Evolutionary conservation across 2,329 filamentous ascomycete genomes (phyloP).

Genomic region (Monosporascus sp.): DNA sequence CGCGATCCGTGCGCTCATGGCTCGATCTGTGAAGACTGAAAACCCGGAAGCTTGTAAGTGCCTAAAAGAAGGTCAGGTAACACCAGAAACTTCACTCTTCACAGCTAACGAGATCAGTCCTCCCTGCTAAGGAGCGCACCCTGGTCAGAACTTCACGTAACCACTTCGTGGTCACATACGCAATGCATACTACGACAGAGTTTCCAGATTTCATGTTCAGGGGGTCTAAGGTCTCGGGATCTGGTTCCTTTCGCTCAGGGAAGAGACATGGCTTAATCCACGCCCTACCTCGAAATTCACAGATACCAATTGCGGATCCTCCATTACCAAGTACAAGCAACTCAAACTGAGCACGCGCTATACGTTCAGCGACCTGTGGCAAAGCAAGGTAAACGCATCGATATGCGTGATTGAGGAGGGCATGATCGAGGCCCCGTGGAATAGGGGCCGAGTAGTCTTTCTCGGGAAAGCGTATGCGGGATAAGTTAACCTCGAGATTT

Average conservation of each 20-base stretch:
- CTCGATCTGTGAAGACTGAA: not conserved
- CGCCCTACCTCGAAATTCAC: slow-evolving; percentile 1
- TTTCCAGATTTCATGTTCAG: too few species aligned
- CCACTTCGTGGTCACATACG: too few species aligned
- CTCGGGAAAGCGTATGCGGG: slow-evolving; percentile 13
- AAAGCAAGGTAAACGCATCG: slow-evolving; percentile 2
- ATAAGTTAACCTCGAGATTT: slow-evolving; percentile 1
- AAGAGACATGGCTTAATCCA: too few species aligned
- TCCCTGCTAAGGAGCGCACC: too few species aligned
- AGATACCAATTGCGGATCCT: slow-evolving; percentile 6
- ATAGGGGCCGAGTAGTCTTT: slow-evolving; percentile 10
- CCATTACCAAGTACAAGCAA: slow-evolving; percentile 8
- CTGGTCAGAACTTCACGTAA: too few species aligned
- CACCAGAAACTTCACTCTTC: too few species aligned
- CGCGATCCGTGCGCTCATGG: not conserved
- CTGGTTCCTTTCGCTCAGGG: too few species aligned
- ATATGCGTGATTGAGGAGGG: slow-evolving; percentile 15
- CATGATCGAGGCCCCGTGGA: slow-evolving; percentile 9
- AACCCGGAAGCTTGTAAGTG: not conserved
- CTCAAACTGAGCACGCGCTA: slow-evolving; percentile 11
- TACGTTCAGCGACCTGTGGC: slow-evolving; percentile 16
- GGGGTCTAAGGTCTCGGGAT: too few species aligned
- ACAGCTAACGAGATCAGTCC: too few species aligned
- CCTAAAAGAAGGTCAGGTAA: not conserved
- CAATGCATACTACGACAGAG: too few species aligned